Base-by-base conservation (phyloP, 495 filamentous ascomycete species). In the Penicillium macrosclerotiorum region DNA sequence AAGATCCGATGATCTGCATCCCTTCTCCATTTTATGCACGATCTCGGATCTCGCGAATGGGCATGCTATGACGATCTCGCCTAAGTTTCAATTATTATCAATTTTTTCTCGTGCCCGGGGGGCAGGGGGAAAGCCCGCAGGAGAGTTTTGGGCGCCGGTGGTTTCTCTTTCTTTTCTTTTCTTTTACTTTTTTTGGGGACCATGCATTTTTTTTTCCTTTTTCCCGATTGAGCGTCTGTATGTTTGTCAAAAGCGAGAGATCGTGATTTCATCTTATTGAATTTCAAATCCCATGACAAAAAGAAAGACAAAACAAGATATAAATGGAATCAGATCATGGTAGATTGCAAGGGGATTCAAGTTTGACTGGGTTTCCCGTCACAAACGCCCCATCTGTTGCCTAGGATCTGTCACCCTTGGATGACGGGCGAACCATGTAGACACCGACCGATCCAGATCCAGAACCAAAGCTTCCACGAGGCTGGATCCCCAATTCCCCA, bases 1-100 rank as follows among this genome's bases (percentile, higher is more conserved):
- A 41, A 53, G 51, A 62, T 56, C 55, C 47, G 49, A 62, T 54
- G 59, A 64, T 64, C 62, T 59, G 51, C 63, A 60, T 67, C 48
- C 58, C 55, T 51, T 22, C 47, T 45, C 53, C 51, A 53, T 53
- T 60, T 54, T 33, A 54, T 59, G 59, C 59, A 62, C 55, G 59
- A 62, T 56, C 59, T 47, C 49, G 46, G 50, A 57, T 54, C 41
- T 48, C 25, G 20, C 19, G 17, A 55, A 50, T 54, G 29, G 36
- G 34, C 23, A 18, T 42, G 40, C 25, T 35, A 49, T 52, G 53
- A 33, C 40, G 54, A 58, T 54, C 54, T 33, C 19, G 42, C 8
- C 41, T 20, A 8, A 11, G 44, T 39, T 47, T 14, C 41, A 48
- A 42, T 45, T 32, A 46, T 20, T 23, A 32, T 22, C 25, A 30